Base-by-base conservation (phyloP, 306 rosid genomes). In the Cicer chorassanicum region DNA sequence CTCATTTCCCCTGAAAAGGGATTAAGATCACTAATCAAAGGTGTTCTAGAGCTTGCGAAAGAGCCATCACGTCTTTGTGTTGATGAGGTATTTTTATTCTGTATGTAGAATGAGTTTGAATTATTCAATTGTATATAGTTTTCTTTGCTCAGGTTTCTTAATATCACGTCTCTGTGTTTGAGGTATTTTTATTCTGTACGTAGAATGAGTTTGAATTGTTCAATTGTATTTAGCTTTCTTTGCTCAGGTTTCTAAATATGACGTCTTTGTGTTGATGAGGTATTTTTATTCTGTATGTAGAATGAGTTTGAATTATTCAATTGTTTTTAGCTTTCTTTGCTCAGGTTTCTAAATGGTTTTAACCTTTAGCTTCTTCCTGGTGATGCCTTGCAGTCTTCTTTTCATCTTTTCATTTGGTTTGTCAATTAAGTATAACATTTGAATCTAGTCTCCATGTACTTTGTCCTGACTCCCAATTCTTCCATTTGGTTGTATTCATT, bases 1-100 rank as follows among this genome's bases (percentile, higher is more conserved):
- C 97, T 94, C 77, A 92, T 94, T 76, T 94, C 99, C 56, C 99
- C 99, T 49, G 99, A 92, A 83, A 94, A 94, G 86, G 99, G 99
- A 75, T 85, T 94, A 82, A 87, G 99, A 83, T 94, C 99, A 50
- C 80, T 94, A 70, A 94, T 94, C 73, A 94, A 94, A 86, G 96
- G 93, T 74, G 99, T 94, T 68, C 78, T 94, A 79, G 99, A 94
- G 88, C 99, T 94, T 78, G 98, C 97, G 3, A 94, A 94, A 83
- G 99, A 94, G 51, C 99, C 99, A 76, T 89, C 99, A 9, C 91
- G 93, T 40, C 99, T 94, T 60, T 94, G 97, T 83, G 99, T 94
- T 80, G 97, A 94, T 40, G 99, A 94, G 98, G 99, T 94, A 90
- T 81, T 36, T 12, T 68, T 56, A 54, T 43, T 76, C 14, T 68